These are phyloP conservation scores for Sporothrix brasiliensis DNA, from an alignment of 2,329 filamentous ascomycete genomes.

Conservation along the genomic window DNA sequence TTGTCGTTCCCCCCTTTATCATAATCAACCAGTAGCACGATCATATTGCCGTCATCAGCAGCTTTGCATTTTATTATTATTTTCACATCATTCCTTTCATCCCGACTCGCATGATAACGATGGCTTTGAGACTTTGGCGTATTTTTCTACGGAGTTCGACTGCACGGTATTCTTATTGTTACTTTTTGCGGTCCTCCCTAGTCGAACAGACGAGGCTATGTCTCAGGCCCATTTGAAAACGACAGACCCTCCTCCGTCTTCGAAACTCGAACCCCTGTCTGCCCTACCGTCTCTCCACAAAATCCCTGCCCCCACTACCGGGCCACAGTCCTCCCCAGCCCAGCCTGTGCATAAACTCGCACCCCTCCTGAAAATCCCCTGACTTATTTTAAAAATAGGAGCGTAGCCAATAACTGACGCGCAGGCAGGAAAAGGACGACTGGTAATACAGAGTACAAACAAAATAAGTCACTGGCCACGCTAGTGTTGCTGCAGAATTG, in stretches of 20 bases:
- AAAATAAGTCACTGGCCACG: too few species aligned
- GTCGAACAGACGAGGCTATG: constrained; percentile 4
- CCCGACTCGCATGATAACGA: neutral
- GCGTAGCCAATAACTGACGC: neutral
- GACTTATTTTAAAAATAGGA: constrained; percentile 22
- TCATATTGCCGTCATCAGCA: neutral
- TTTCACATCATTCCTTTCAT: neutral
- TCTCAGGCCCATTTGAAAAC: neutral
- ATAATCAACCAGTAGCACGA: neutral
- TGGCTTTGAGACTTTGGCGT: neutral
- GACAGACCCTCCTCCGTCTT: neutral
- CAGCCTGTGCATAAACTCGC: constrained; percentile 1
- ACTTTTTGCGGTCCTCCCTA: neutral
- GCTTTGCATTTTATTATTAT: neutral
- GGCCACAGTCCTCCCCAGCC: neutral
- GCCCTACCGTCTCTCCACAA: neutral
- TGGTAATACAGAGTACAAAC: too few species aligned
- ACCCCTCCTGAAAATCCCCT: constrained; percentile 22
- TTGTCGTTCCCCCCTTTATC: neutral
- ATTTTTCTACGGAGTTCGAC: neutral
- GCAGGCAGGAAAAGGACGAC: neutral
- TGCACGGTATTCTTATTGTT: too few species aligned
- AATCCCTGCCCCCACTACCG: constrained; percentile 2
- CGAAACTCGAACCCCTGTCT: constrained; percentile 8
- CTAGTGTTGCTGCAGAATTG: too few species aligned